Base-by-base conservation (phyloP, 306 rosid species). In the Carpinus viminea region DNA sequence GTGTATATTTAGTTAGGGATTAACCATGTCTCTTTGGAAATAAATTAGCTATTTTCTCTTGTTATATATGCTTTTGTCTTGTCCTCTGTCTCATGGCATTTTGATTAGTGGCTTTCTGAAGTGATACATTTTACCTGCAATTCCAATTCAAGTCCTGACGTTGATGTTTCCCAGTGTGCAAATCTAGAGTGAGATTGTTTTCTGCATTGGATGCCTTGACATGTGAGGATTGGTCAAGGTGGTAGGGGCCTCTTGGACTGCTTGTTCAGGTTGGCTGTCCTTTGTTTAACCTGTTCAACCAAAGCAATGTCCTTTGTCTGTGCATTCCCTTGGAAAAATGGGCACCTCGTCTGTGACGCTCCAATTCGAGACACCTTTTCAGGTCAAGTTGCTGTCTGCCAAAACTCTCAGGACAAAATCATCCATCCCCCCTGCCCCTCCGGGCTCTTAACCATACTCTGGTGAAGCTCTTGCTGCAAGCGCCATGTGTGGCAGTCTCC, bases 1-100 rank as follows among this genome's bases (percentile, higher is more conserved):
- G 93, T 88, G 81, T 36, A 89, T 84, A 88, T 80, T 81, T 88
- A 80, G 82, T 75, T 82, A 75, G 80, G 68, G 66, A 61, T 52
- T 80, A 71, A 73, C 70, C 72, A 34, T 66, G 61, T 62, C 76
- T 52, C 77, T 50, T 79, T 73, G 76, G 82, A 69, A 82, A 84
- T 85, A 80, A 83, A 73, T 62, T 73, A 77, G 72, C 72, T 60
- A 71, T 50, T 69, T 56, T 68, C 56, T 76, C 24, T 21, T 79
- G 56, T 9, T 21, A 12, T 2, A 34, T 69, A 0, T 62, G 21
- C 3, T 56, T n/a, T 56, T 41, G 79, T 65, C 71, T 12, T 73
- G 17, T 68, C 77, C 54, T 73, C 2, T 57, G 60, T 68, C 10
- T n/a, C 36, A 50, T 18, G 31, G 31, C 18, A 50, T 51, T 26